Evolutionary conservation across 345 rosid species (phyloP), one percentile per base, ranked within the genome.

Genomic region (Citrus unshiu): DNA sequence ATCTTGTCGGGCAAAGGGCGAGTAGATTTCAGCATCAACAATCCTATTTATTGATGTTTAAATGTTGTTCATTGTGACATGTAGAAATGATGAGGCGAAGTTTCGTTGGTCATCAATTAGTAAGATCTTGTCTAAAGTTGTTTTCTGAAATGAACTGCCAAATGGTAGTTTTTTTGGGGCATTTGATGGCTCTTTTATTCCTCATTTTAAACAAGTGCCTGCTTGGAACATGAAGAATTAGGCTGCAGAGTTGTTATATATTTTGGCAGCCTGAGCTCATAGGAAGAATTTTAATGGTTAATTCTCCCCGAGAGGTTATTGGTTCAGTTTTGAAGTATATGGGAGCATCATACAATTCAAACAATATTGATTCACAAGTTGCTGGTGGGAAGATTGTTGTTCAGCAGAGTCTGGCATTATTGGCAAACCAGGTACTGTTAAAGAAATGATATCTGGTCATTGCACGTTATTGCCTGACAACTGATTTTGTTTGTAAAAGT

Each of bases 291-390:
- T 84, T 98, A 78, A 93, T 95, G 98, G 89, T 93, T 35, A 89
- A 91, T 86, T 91, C 90, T 78, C 95, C 97, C 70, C 83, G 95
- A 85, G 99, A 93, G 84, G 90, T 92, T 57, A 70, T 91, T 65
- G 99, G 95, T 76, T 89, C 92, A 62, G 97, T 95, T 84, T 85
- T 95, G 82, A 93, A 95, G 84, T 89, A 85, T 84, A 93, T 93
- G 98, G 95, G 98, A 46, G 94, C 93, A 72, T 93, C 97, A 66
- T 93, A 92, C 85, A 92, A 92, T 83, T 85, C 98, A 4, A 79
- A 79, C 27, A 80, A 91, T 83, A 86, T 95, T 4, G 84, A 87
- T 69, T 83, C 84, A 78, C 87, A 93, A 83, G 93, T 93, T 84
- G 22, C 87, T 58, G 99, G 97, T 22, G 97, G 99, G 65, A 92